Percentiles rank a stretch among this genome's conserved stretches.
These are phyloP conservation scores for Clonostachys solani DNA, from an alignment of 2,329 filamentous ascomycete genomes.

Conservation along the genomic window DNA sequence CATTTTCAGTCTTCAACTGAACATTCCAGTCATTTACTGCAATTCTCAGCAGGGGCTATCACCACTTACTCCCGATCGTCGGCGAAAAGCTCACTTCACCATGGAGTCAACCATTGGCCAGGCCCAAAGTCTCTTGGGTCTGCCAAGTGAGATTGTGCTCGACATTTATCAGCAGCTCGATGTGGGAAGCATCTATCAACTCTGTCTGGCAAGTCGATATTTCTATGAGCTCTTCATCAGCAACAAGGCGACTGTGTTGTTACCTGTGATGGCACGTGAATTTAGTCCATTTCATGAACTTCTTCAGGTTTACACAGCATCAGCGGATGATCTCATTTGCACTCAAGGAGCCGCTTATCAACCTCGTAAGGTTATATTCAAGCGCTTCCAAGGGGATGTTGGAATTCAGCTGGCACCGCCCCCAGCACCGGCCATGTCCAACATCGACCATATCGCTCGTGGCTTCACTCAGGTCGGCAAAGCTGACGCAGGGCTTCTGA, in stretches of 20 bases:
- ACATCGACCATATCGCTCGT: background rate
- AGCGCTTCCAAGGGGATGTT: conserved; percentile 23
- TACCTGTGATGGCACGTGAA: conserved; percentile 33
- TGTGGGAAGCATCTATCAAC: conserved; percentile 29
- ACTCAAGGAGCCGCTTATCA: conserved; percentile 25
- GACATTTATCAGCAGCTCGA: conserved; percentile 42
- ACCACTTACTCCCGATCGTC: no score
- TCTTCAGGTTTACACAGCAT: conserved; percentile 40
- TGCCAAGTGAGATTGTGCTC: conserved; percentile 43
- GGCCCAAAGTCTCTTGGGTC: conserved; percentile 13
- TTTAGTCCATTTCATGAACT: conserved; percentile 40
- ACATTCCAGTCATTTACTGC: no score
- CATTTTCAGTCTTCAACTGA: no score
- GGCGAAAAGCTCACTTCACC: background rate
- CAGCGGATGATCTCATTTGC: conserved; percentile 24
- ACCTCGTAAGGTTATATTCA: conserved; percentile 31
- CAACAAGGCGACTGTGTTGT: conserved; percentile 34
- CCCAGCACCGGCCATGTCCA: background rate
- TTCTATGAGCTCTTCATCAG: conserved; percentile 33
- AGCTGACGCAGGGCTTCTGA: background rate
- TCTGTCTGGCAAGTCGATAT: conserved; percentile 28
- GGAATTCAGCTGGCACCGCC: conserved; percentile 15
- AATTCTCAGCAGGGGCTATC: no score
- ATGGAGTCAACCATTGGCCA: conserved; percentile 10
- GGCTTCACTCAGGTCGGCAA: conserved; percentile 15